Evolutionary conservation across 352 stramenopile species (phyloP).

Genomic region (Bremia lactucae): DNA sequence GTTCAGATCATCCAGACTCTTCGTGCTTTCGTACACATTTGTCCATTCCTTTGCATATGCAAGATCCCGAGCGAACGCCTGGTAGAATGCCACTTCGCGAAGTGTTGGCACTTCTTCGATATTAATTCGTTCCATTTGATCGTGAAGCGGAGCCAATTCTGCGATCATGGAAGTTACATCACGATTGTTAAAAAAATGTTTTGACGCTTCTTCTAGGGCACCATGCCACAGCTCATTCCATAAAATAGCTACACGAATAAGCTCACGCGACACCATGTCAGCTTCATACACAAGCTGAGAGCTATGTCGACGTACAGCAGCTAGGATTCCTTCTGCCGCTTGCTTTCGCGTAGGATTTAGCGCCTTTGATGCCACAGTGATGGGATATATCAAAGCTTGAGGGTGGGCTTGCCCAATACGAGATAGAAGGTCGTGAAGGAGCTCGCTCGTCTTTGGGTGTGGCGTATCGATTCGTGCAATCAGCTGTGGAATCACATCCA

Average conservation of each 20-base stretch:
- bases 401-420: constrained; percentile 91
- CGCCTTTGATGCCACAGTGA: constrained; percentile 96
- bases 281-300: constrained; percentile 95
- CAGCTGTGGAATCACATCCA: constrained; percentile 97
- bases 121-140: constrained; percentile 73
- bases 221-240: constrained; percentile 99
- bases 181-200: constrained; percentile 95
- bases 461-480: constrained; percentile 89
- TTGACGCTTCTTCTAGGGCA: constrained; percentile 94
- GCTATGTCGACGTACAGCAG: constrained; percentile 90
- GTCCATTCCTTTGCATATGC: constrained; percentile 77
- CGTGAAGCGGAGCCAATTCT: constrained; percentile 91
- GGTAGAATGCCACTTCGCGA: constrained; percentile 75
- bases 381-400: constrained; percentile 98
- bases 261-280: constrained; percentile 90
- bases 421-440: constrained; percentile 84
- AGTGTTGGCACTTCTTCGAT: constrained; percentile 60
- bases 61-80: constrained; percentile 91
- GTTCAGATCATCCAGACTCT: constrained; percentile 76
- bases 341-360: constrained; percentile 83
- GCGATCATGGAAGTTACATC: constrained; percentile 96
- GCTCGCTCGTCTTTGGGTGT: constrained; percentile 64
- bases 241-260: constrained; percentile 98
- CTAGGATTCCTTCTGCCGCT: constrained; percentile 93
- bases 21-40: constrained; percentile 65